phyloP scores from a whole-genome alignment of 495 filamentous ascomycete genomes.

The Rostrohypoxylon terebratum region DNA sequence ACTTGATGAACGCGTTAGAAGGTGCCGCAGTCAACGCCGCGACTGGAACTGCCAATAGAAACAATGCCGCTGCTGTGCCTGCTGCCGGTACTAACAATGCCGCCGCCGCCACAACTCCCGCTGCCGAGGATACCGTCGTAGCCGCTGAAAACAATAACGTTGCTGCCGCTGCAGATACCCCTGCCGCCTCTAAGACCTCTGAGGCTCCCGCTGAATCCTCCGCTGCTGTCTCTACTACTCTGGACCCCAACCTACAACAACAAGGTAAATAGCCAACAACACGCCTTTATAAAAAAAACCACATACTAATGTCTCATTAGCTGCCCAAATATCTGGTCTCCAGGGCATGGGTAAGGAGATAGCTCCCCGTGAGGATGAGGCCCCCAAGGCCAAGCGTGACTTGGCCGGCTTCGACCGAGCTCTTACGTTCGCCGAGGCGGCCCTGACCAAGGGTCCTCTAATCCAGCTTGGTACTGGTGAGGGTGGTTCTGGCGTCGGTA shows the following conservation, averaged over 20 bases:
- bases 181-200: constrained; percentile 13
- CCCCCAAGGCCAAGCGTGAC: constrained; percentile 53
- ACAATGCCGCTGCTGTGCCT: constrained; percentile 39
- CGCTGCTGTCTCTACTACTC: constrained; percentile 10
- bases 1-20: constrained; percentile 61
- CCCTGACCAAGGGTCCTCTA: constrained; percentile 59
- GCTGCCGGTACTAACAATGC: constrained; percentile 15
- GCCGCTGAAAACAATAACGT: constrained; percentile 30
- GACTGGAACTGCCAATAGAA: constrained; percentile 37
- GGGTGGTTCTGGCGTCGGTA: constrained; percentile 62
- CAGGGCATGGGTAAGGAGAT: constrained; percentile 65
- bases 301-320: constrained; percentile 40
- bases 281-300: not conserved
- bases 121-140: constrained; percentile 8
- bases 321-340: constrained; percentile 56
- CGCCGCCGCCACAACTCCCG: constrained; percentile 25
- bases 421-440: constrained; percentile 59
- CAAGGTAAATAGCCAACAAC: constrained; percentile 47
- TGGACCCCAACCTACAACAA: constrained; percentile 53
- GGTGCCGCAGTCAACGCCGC: constrained; percentile 62
- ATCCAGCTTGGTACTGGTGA: constrained; percentile 62
- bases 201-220: constrained; percentile 24
- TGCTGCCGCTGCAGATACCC: constrained; percentile 19
- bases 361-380: constrained; percentile 52
- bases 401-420: constrained; percentile 62